Base-by-base conservation (phyloP, 129 eudicot genomes). In the Solidago caesia region DNA sequence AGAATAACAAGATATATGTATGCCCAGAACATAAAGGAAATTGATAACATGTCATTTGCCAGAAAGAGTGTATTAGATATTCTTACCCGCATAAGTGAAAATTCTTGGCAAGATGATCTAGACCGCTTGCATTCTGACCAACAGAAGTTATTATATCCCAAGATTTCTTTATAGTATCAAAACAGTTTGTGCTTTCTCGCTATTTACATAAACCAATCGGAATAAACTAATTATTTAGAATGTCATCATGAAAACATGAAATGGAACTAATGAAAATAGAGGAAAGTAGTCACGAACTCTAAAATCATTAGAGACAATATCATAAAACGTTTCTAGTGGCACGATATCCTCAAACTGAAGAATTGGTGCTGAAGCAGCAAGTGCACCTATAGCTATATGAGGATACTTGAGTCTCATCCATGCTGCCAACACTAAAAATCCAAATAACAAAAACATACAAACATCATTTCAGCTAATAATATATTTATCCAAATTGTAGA, bases 331-430 rank as follows among this genome's bases (percentile, higher is more conserved):
- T 42, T 89, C 89, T 9, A 82, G 82, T 14, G 92, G 96, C 70
- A 90, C 96, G 68, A 92, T 80, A 88, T 90, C 96, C 73, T 90
- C 96, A 71, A 92, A 92, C 63, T 93, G 98, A 79, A 93, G 97
- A 74, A 93, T 72, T 16, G 97, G 98, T 10, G 98, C 97, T 7
- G 98, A 93, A 56, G 98, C 83, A 86, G 97, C 96, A 65, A 93
- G 89, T 26, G 98, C 97, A 58, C 96, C 97, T 26, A 88, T 85
- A 4, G 96, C 88, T 56, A 93, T 77, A 75, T 93, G 97, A 33
- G 98, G 98, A 84, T 93, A 93, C 78, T 93, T 93, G 69, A 93
- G 82, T 80, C 97, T 83, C 97, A 93, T 90, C 98, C 98, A 90
- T 53, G 97, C 92, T 4, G 98, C 98, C 72, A 93, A 80, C 98